These are phyloP conservation scores for Quercus cerris DNA, from an alignment of 306 rosid genomes.

Conservation along the genomic window DNA sequence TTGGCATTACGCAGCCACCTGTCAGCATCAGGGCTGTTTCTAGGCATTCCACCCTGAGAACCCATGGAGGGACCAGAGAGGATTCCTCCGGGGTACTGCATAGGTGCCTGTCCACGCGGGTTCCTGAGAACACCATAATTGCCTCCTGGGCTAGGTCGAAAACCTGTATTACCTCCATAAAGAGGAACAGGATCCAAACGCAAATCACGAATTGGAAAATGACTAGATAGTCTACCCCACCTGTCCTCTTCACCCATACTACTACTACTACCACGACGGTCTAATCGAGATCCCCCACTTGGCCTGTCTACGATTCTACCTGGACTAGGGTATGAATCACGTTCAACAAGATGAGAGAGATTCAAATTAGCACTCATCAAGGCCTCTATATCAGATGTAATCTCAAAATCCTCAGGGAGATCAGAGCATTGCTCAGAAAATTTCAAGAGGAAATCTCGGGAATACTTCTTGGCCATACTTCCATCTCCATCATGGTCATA, in stretches of 20 bases:
- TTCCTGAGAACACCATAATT: slow-evolving; percentile 70
- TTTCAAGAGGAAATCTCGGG: slow-evolving; percentile 84
- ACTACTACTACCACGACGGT: slow-evolving; percentile 70
- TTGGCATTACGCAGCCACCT: slow-evolving; percentile 78
- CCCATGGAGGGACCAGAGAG: slow-evolving; percentile 72
- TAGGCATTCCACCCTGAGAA: slow-evolving; percentile 67
- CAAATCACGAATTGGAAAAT: slow-evolving; percentile 54
- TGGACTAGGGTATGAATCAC: slow-evolving; percentile 60
- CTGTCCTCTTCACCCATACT: slow-evolving; percentile 65
- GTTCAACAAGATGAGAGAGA: slow-evolving; percentile 45
- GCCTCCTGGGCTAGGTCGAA: slow-evolving; percentile 66
- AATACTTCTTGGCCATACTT: slow-evolving; percentile 55
- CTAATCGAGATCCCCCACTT: slow-evolving; percentile 56
- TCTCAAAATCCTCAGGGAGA: slow-evolving; percentile 70
- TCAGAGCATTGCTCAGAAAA: slow-evolving; percentile 54
- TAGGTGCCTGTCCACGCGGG: slow-evolving; percentile 56
- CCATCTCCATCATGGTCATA: slow-evolving; percentile 43
- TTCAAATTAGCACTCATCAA: slow-evolving; percentile 34
- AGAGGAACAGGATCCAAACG: slow-evolving; percentile 46
- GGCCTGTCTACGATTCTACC: slow-evolving; percentile 67
- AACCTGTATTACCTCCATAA: slow-evolving; percentile 47
- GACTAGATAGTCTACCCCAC: slow-evolving; percentile 52
- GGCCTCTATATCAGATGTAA: slow-evolving; percentile 40
- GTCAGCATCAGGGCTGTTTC: slow-evolving; percentile 72
- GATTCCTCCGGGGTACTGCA: slow-evolving; percentile 62